A percentile compares a stretch with the other conserved stretches of the same genome.
Conservation (phyloP, 164 flowering plant genomes). For the Dillenia turbinata region DNA sequence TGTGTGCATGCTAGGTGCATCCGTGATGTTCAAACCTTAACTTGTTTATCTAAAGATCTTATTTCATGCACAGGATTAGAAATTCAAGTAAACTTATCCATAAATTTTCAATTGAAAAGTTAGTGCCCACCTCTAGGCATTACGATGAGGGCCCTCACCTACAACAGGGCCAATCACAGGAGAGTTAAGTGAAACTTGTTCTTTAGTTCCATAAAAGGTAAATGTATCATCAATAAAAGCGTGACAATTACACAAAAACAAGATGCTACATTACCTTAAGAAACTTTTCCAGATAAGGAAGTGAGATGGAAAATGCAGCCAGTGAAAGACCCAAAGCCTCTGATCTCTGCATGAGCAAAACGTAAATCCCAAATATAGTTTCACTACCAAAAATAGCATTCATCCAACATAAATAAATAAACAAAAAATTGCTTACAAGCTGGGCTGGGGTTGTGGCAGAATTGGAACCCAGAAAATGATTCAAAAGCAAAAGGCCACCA, state of each 20-base stretch:
- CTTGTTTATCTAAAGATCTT: too few species aligned
- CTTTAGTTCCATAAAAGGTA: too few species aligned
- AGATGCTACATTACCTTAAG: constrained; percentile 50
- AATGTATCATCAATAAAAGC: too few species aligned
- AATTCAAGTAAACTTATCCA: too few species aligned
- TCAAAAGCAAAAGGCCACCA: constrained; percentile 61
- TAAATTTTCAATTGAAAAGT: too few species aligned
- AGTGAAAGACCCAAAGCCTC: constrained; percentile 70
- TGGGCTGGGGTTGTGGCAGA: constrained; percentile 48
- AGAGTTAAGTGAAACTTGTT: background rate
- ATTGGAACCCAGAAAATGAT: constrained; percentile 59
- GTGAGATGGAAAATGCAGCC: constrained; percentile 61
- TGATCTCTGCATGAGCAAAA: constrained; percentile 40
- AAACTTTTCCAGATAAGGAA: constrained; percentile 81
- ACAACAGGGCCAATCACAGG: too few species aligned
- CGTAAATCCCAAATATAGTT: background rate
- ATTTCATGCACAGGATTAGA: too few species aligned
- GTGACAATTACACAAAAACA: too few species aligned
- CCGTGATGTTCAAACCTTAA: too few species aligned
- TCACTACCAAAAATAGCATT: background rate
- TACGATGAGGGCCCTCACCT: too few species aligned
- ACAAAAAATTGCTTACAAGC: constrained; percentile 37
- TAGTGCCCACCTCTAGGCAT: too few species aligned
- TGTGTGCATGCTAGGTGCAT: too few species aligned
- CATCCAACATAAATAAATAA: background rate